Evolutionary conservation across 1,284 basidiomycete species (phyloP).

Genomic region (Chondrostereum purpureum): DNA sequence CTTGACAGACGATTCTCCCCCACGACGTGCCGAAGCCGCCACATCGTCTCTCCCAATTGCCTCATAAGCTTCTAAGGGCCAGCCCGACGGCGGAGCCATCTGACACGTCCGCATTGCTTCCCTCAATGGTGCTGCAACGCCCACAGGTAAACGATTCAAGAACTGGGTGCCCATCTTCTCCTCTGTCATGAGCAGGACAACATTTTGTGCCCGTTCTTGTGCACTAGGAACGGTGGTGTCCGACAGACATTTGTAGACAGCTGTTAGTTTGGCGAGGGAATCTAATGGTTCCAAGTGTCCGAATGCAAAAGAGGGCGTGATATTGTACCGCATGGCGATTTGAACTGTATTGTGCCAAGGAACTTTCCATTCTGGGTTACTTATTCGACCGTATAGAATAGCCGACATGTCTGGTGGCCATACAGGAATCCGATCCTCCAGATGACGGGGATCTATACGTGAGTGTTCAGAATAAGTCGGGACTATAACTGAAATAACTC

Average conservation of each 20-base stretch:
- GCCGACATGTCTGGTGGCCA: slow-evolving; percentile 66
- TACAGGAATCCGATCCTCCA: slow-evolving; percentile 62
- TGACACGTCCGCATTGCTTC: slow-evolving; percentile 84
- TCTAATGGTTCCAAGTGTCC: slow-evolving; percentile 52
- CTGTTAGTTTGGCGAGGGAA: slow-evolving; percentile 42
- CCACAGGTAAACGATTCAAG: slow-evolving; percentile 57
- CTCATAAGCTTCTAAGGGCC: slow-evolving; percentile 66
- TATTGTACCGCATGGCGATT: slow-evolving; percentile 42
- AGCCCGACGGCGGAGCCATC: slow-evolving; percentile 65
- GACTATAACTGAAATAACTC: slow-evolving; percentile 17
- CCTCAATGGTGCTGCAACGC: slow-evolving; percentile 71
- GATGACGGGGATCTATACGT: slow-evolving; percentile 31
- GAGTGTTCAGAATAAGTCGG: slow-evolving; percentile 1
- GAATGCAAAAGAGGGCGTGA: slow-evolving; percentile 52
- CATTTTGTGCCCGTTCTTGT: slow-evolving; percentile 58
- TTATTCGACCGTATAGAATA: slow-evolving; percentile 57
- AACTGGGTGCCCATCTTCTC: slow-evolving; percentile 41
- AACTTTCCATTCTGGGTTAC: slow-evolving; percentile 59
- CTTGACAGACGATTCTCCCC: slow-evolving; percentile 34
- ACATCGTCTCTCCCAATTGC: slow-evolving; percentile 81
- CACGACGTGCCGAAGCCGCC: slow-evolving; percentile 46
- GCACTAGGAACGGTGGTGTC: slow-evolving; percentile 42
- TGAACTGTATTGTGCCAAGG: slow-evolving; percentile 46
- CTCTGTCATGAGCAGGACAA: slow-evolving; percentile 56
- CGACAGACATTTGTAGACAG: slow-evolving; percentile 49